A percentile compares a stretch with the other conserved stretches of the same genome.
Evolutionary conservation across 768 basidiomycete species (phyloP).

Genomic region (Russula foetens): DNA sequence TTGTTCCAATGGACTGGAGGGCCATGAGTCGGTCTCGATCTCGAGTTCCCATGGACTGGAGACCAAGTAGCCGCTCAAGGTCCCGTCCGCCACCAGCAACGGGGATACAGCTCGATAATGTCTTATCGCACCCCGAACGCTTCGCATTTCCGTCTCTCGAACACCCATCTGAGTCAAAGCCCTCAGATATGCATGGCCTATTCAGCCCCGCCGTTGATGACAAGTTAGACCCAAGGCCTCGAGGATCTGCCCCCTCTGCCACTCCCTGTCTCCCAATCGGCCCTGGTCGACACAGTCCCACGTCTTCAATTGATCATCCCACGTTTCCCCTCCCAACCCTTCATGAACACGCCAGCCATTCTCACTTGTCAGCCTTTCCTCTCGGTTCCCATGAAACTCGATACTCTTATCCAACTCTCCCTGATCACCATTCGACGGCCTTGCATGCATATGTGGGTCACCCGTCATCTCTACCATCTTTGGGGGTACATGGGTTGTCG

Average conservation of each 20-base stretch:
- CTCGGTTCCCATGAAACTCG: slow-evolving; percentile 1
- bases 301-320: slow-evolving; percentile 21
- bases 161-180: slow-evolving; percentile 20
- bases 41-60: slow-evolving; percentile 88
- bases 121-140: slow-evolving; percentile 19
- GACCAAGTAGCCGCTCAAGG: slow-evolving; percentile 66
- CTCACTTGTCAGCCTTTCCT: not conserved
- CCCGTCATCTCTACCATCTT: slow-evolving; percentile 68
- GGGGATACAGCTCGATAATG: slow-evolving; percentile 23
- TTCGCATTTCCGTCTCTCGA: slow-evolving; percentile 20
- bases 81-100: slow-evolving; percentile 59
- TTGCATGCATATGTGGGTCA: slow-evolving; percentile 24
- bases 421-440: slow-evolving; percentile 1
- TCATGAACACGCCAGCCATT: slow-evolving; percentile 12
- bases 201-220: slow-evolving; percentile 21
- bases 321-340: slow-evolving; percentile 16
- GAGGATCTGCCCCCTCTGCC: slow-evolving; percentile 16
- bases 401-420: slow-evolving; percentile 10
- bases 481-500: slow-evolving; percentile 54
- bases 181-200: slow-evolving; percentile 41
- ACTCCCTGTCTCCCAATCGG: slow-evolving; percentile 26
- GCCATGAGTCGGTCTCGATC: slow-evolving; percentile 87
- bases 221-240: slow-evolving; percentile 20
- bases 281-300: slow-evolving; percentile 27
- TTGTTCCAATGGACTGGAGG: slow-evolving; percentile 86